These are phyloP conservation scores for Stereum hirsutum DNA, from an alignment of 1,284 basidiomycete genomes.

Conservation along the genomic window DNA sequence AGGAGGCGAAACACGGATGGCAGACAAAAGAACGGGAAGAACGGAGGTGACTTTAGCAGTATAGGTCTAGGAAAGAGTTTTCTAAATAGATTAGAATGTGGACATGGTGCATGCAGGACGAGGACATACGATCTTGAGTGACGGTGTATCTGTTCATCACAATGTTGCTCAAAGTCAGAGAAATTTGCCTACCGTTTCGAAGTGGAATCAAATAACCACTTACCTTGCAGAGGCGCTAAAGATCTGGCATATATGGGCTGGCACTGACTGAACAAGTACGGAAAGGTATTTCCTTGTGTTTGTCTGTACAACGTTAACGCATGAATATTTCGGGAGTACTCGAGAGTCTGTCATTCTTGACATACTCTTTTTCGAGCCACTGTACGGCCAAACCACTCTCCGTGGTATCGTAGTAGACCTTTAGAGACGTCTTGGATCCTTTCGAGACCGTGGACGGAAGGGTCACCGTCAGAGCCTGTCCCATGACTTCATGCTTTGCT, in stretches of 20 bases:
- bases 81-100: conserved; percentile 40
- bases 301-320: conserved; percentile 42
- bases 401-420: conserved; percentile 69
- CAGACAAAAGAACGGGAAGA: conserved; percentile 81
- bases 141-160: conserved; percentile 45
- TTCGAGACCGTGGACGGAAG: conserved; percentile 32
- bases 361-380: conserved; percentile 82
- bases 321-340: too few species aligned
- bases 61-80: conserved; percentile 59
- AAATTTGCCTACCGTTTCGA: too few species aligned
- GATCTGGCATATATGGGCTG: conserved; percentile 88
- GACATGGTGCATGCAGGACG: conserved; percentile 48
- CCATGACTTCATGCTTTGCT: conserved; percentile 58
- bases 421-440: conserved; percentile 44
- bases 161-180: conserved; percentile 2
- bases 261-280: conserved; percentile 91
- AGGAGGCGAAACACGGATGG: conserved; percentile 69
- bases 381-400: conserved; percentile 81
- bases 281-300: conserved; percentile 81
- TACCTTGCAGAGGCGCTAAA: conserved; percentile 75
- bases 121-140: conserved; percentile 59
- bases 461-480: conserved; percentile 51
- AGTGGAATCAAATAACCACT: conserved; percentile 3
- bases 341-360: too few species aligned
- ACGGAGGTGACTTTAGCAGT: conserved; percentile 65